Evolutionary conservation across 2,329 filamentous ascomycete species (phyloP), one percentile per base, ranked within the genome.

Genomic region (Aspergillus uvarum): DNA sequence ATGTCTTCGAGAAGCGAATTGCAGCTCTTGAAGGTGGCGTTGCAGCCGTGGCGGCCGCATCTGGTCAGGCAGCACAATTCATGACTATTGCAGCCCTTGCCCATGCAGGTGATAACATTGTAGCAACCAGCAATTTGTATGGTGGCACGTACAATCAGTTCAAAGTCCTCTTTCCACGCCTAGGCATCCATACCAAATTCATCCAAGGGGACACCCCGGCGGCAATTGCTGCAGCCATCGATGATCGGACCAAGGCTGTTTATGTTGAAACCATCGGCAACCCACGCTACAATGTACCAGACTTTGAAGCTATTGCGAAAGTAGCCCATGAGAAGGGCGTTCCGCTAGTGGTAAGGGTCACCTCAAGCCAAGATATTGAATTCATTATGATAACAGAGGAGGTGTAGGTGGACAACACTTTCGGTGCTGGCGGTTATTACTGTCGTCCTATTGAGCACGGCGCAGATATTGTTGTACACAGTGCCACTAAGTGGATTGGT

Each of bases 71-170:
- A 3, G 94, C 94, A 1, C 93, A 97, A 74, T 96, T 97, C 81
- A 93, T 97, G 82, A 83, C 92, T 58, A 88, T 97, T 70, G 83
- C 87, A 24, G 88, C 92, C 6, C 87, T 98, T n/a, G 92, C 92
- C 4, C 87, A 91, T 62, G 85, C 87, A 0, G 94, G 94, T 51
- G 93, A 97, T 82, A 97, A 97, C 81, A 96, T 97, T 68, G 85
- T 97, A 54, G 89, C 91, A 12, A 96, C 94, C 6, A 88, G 89
- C 54, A 96, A 96, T 79, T 82, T 97, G 59, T 96, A 97, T 78
- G 93, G 93, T 66, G 93, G 93, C 74, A 97, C 94, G 16, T 97
- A 96, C 82, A 97, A 98, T 80, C 94, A 97, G 81, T 87, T 97
- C 80, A 97, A 97, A 80, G 92, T 97, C 50, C 85, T 92, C 67